A percentile compares a stretch with the other conserved stretches of the same genome.
Evolutionary conservation across 495 filamentous ascomycete species (phyloP).

Genomic region (Margaritispora aquatica): DNA sequence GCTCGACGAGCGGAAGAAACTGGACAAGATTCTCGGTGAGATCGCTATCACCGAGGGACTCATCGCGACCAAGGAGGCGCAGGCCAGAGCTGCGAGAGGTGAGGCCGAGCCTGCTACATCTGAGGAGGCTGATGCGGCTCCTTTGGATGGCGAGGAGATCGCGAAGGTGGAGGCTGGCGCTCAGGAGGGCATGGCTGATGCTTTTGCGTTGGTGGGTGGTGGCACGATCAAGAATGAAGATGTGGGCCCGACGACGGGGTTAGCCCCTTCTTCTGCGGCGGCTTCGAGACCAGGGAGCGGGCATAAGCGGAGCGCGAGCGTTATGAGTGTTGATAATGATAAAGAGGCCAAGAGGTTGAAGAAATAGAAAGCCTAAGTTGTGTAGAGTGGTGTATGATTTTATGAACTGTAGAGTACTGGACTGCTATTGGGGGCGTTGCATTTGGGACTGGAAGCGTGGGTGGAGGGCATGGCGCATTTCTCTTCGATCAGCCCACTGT

Average conservation of each 20-base stretch:
- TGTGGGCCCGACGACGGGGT: slow-evolving; percentile 11
- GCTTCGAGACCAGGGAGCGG: slow-evolving; percentile 21
- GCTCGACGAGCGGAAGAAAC: slow-evolving; percentile 74
- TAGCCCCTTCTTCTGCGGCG: background rate
- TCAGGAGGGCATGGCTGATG: slow-evolving; percentile 23
- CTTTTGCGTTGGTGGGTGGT: no score
- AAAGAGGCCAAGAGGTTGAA: slow-evolving; percentile 67
- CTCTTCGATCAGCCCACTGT: no score
- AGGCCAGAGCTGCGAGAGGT: slow-evolving; percentile 13
- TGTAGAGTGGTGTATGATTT: background rate
- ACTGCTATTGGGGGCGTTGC: no score
- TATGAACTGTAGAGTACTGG: background rate
- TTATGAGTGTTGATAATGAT: slow-evolving; percentile 59
- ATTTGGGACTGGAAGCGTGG: no score
- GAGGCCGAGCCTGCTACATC: slow-evolving; percentile 16
- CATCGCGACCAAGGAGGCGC: slow-evolving; percentile 53
- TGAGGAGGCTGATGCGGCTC: slow-evolving; percentile 14
- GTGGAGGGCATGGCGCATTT: no score
- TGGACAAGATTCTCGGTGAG: slow-evolving; percentile 83
- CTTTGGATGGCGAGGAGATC: slow-evolving; percentile 10
- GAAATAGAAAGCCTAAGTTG: slow-evolving; percentile 39
- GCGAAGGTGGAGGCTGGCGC: background rate
- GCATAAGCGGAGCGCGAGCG: slow-evolving; percentile 70
- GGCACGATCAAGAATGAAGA: slow-evolving; percentile 19
- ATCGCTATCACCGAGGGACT: slow-evolving; percentile 63